Evolutionary conservation across 108 stramenopile species (phyloP), one percentile per base, ranked within the genome.

Genomic region (Bacterosira constricta): DNA sequence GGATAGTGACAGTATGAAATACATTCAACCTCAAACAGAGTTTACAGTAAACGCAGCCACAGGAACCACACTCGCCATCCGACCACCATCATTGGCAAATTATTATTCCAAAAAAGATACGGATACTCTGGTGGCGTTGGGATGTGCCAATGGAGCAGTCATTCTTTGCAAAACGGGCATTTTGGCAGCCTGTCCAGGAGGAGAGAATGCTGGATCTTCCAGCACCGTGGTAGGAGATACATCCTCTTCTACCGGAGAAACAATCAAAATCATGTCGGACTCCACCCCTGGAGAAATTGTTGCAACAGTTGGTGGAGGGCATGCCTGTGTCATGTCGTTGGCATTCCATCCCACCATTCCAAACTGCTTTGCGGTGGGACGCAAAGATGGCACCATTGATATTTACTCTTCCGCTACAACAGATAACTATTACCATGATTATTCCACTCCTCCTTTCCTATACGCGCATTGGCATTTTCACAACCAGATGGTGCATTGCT

Each of bases 361-460:
- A 29, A 71, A 80, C 63, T 71, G 69, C 1, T 76, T 80, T 38
- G 79, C 68, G 27, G 79, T 80, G 7, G 79, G 79, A 26, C 26
- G 79, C 46, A 80, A 75, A 58, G 79, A 80, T 76, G 79, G 79
- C 17, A 76, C 61, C 13, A 55, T 80, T 37, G 79, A 80, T 51
- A 64, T 80, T 29, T 80, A 80, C 50, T 76, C 74, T 27, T 71
- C 74, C 23, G 69, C 74, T n/a, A n/a, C n/a, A 8, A 35, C 52
- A 41, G 35, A 39, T 18, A 51, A 57, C n/a, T 39, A 60, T 53
- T 54, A 61, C 20, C 38, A 59, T 20, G 56, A 49, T 42, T 80
- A 4, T 31, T 62, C 9, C 67, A 70, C 46, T 54, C 73, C 15
- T 44, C 74, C 2, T 49, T 25, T 26, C 79, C 79, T 15, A 61